These are phyloP conservation scores for Ganoderma meredithae DNA, from an alignment of 1,284 basidiomycete species.

Conservation along the genomic window DNA sequence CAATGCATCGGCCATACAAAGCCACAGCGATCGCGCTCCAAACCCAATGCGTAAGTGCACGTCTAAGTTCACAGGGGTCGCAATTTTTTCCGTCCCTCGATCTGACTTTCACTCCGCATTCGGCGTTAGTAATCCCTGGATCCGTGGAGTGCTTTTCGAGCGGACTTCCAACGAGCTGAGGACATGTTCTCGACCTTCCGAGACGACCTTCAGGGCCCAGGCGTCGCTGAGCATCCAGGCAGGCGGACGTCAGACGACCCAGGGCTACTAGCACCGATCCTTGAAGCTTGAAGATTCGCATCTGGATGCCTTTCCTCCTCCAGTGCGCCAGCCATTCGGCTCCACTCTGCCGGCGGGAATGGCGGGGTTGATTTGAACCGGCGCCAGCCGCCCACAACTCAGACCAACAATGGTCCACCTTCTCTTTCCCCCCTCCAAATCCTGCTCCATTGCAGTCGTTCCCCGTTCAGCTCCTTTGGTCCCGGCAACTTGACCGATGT, in stretches of 20 bases:
- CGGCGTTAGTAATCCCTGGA: neutral
- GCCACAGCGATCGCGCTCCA: neutral
- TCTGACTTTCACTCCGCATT: neutral
- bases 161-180: neutral
- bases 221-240: neutral
- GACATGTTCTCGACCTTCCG: neutral
- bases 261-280: neutral
- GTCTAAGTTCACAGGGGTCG: neutral
- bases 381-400: constrained; percentile 2
- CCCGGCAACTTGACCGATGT: neutral
- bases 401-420: neutral
- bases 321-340: neutral
- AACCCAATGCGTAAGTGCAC: neutral
- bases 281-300: neutral
- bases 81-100: neutral
- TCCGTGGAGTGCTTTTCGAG: no score
- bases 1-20: neutral
- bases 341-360: neutral
- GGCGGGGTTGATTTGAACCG: neutral
- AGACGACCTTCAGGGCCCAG: neutral
- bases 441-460: neutral
- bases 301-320: neutral
- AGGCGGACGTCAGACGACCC: neutral
- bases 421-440: no score
- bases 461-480: neutral